These are phyloP conservation scores for Plasmodium berghei DNA, from an alignment of 169 alveolate genomes.

Conservation along the genomic window DNA sequence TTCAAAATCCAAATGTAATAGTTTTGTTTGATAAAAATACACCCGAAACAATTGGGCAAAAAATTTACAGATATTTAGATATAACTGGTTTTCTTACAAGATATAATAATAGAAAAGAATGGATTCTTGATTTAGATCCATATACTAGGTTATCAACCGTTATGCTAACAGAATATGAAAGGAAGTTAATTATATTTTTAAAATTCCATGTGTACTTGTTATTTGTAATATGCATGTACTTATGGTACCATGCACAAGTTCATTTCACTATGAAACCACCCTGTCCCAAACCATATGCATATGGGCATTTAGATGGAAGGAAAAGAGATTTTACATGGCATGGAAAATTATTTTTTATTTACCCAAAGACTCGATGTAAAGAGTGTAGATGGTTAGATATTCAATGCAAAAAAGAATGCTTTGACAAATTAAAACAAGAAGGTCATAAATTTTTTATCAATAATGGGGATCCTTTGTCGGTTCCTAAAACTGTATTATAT, in stretches of 20 bases:
- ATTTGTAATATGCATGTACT: slow-evolving; percentile 61
- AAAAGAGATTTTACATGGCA: slow-evolving; percentile 90
- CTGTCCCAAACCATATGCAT: slow-evolving; percentile 76
- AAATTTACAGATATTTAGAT: slow-evolving; percentile 82
- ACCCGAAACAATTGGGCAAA: slow-evolving; percentile 77
- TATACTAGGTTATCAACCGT: slow-evolving; percentile 75
- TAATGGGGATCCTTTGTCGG: slow-evolving; percentile 87
- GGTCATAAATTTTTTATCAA: slow-evolving; percentile 85
- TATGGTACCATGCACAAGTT: slow-evolving; percentile 74
- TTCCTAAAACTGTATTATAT: slow-evolving; percentile 83
- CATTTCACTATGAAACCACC: slow-evolving; percentile 83
- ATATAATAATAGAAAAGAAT: slow-evolving; percentile 79
- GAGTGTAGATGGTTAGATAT: slow-evolving; percentile 90
- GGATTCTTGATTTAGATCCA: slow-evolving; percentile 81
- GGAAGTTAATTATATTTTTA: slow-evolving; percentile 79
- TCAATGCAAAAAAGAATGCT: slow-evolving; percentile 88
- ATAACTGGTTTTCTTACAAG: slow-evolving; percentile 83
- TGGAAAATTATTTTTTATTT: slow-evolving; percentile 84
- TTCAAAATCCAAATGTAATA: slow-evolving; percentile 56
- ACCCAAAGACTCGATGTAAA: slow-evolving; percentile 89
- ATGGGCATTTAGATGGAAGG: slow-evolving; percentile 83
- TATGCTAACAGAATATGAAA: slow-evolving; percentile 80
- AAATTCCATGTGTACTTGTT: slow-evolving; percentile 75
- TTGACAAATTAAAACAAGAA: slow-evolving; percentile 84
- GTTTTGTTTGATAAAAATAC: slow-evolving; percentile 54